A percentile compares a stretch with the other conserved stretches of the same genome.
Conservation (phyloP, 2,329 filamentous ascomycete species). For the Emmonsiellopsis sp. region DNA sequence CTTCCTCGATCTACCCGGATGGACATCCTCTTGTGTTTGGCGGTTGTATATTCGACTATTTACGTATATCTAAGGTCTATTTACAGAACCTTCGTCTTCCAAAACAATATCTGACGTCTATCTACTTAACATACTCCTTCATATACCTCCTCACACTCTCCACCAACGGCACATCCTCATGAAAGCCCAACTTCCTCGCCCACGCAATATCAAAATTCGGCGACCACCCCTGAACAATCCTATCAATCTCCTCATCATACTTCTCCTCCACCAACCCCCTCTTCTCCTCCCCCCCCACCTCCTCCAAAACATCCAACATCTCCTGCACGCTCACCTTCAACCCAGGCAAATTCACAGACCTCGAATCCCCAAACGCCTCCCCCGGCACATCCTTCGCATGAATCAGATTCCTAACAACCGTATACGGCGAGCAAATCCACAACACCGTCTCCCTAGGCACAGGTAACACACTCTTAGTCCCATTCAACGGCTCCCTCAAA, state of each 20-base stretch:
- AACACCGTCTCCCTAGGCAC: constrained; percentile 43
- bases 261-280: constrained; percentile 45
- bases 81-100: not conserved
- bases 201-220: constrained; percentile 46
- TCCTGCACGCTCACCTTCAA: constrained; percentile 50
- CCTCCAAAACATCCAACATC: constrained; percentile 49
- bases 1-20: no score
- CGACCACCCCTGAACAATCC: constrained; percentile 53
- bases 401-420: constrained; percentile 45
- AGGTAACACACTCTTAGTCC: constrained; percentile 41
- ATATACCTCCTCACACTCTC: constrained; percentile 33
- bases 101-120: not conserved
- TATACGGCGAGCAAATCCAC: constrained; percentile 49
- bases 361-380: constrained; percentile 44
- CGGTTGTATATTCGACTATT: no score
- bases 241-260: constrained; percentile 44
- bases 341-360: constrained; percentile 47
- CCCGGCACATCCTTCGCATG: constrained; percentile 41
- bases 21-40: no score
- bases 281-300: constrained; percentile 47
- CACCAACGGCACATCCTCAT: constrained; percentile 30
- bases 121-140: constrained; percentile 20
- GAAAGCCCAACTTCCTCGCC: constrained; percentile 42
- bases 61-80: not conserved
- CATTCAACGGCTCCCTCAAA: constrained; percentile 44